A percentile compares a stretch with the other conserved stretches of the same genome.
Evolutionary conservation across 1,284 basidiomycete species (phyloP).

Genomic region (Peniophora sp.): DNA sequence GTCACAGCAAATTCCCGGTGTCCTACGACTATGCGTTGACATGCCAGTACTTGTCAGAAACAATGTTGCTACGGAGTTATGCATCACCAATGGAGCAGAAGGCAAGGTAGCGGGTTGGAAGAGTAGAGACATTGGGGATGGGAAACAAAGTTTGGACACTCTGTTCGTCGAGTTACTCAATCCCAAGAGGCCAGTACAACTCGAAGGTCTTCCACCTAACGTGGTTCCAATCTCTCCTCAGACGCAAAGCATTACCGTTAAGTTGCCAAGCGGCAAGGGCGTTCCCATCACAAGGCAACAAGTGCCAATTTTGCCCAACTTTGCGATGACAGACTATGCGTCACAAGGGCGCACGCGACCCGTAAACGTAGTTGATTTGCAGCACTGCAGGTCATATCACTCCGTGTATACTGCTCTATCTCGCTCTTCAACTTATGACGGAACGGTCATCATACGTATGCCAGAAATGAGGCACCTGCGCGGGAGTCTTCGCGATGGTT

Average conservation of each 20-base stretch:
- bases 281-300: constrained; percentile 21
- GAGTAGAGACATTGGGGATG: constrained; percentile 1
- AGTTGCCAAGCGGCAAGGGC: constrained; percentile 20
- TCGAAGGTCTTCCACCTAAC: constrained; percentile 27
- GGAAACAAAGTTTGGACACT: constrained; percentile 18
- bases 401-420: constrained; percentile 30
- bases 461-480: constrained; percentile 18
- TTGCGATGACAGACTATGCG: constrained; percentile 33
- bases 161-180: constrained; percentile 28
- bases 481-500: constrained; percentile 9
- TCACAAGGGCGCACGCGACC: constrained; percentile 29
- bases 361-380: constrained; percentile 25
- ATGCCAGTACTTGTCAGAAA: constrained; percentile 31
- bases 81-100: constrained; percentile 34
- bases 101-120: constrained; percentile 26
- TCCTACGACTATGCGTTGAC: constrained; percentile 26
- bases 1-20: constrained; percentile 21
- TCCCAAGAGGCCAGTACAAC: constrained; percentile 19
- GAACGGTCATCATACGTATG: constrained; percentile 25
- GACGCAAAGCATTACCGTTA: constrained; percentile 10
- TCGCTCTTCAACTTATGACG: constrained; percentile 17
- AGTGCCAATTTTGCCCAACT: constrained; percentile 27
- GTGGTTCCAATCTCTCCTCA: constrained; percentile 25
- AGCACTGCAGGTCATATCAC: constrained; percentile 20
- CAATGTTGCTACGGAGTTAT: constrained; percentile 28